A percentile compares a stretch with the other conserved stretches of the same genome.
Evolutionary conservation across 768 basidiomycete species (phyloP).

Genomic region (Boletus edulis): DNA sequence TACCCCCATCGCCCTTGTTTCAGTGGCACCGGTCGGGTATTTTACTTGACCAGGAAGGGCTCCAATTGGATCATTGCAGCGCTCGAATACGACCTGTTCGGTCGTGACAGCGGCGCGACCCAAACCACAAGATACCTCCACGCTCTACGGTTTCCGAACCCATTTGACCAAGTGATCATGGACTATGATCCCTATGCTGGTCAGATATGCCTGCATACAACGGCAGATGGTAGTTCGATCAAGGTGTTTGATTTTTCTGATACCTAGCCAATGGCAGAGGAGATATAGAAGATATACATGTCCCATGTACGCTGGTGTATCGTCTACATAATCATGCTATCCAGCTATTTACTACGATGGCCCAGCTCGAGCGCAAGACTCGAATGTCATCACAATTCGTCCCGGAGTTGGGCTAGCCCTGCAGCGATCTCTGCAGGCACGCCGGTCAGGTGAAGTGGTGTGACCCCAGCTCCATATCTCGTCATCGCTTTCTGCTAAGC

Average conservation of each 20-base stretch:
- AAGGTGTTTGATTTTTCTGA: constrained; percentile 15
- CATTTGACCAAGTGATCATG: not conserved
- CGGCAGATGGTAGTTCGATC: not conserved
- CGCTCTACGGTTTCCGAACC: not conserved
- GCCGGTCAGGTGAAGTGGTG: too few relatives aligned
- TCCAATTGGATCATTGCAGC: not conserved
- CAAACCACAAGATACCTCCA: constrained; percentile 1
- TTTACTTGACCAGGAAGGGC: not conserved
- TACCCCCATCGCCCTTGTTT: not conserved
- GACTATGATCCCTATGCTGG: constrained; percentile 25
- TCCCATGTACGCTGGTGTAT: too few relatives aligned
- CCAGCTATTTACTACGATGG: too few relatives aligned
- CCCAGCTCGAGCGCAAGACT: too few relatives aligned
- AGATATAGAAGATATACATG: too few relatives aligned
- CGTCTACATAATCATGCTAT: too few relatives aligned
- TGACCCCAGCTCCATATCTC: too few relatives aligned
- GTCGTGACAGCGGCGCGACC: not conserved
- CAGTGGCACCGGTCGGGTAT: constrained; percentile 9
- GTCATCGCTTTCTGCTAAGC: not conserved
- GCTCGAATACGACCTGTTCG: constrained; percentile 7
- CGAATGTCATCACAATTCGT: too few relatives aligned
- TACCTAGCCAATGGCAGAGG: too few relatives aligned
- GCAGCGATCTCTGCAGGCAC: too few relatives aligned
- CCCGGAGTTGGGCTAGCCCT: too few relatives aligned
- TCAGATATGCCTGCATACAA: constrained; percentile 6